Evolutionary conservation across 495 filamentous ascomycete genomes (phyloP).

Genomic region (Schizothecium vesticola): DNA sequence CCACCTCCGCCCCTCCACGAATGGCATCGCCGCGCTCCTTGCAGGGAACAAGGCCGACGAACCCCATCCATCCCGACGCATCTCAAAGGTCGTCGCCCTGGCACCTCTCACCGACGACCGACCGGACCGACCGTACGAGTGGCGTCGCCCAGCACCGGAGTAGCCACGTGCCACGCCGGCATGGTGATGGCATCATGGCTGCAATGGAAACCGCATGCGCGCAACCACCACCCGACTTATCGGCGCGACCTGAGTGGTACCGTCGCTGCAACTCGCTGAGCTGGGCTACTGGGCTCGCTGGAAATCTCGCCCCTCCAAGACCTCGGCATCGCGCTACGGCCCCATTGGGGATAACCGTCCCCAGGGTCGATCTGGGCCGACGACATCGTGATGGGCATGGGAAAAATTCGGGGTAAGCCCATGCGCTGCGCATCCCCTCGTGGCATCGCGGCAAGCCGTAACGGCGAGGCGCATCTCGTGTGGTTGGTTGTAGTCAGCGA

Average conservation of each 20-base stretch:
- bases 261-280: not conserved
- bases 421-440: not conserved
- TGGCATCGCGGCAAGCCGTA: not conserved
- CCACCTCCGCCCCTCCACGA: not conserved
- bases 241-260: not conserved
- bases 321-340: not conserved
- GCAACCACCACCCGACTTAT: not conserved
- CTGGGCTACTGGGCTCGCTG: not conserved
- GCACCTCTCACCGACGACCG: not conserved
- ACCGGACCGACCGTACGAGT: not conserved
- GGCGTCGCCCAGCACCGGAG: not conserved
- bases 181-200: not conserved
- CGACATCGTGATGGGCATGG: not conserved
- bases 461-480: not conserved
- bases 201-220: not conserved
- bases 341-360: not conserved
- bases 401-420: not conserved
- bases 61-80: not conserved
- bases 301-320: not conserved
- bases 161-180: not conserved
- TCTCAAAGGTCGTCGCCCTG: not conserved
- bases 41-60: not conserved
- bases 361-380: not conserved
- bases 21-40: not conserved
- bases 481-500: not conserved